phyloP scores from a whole-genome alignment of 208 protist species.

The Trypanosoma caninum region DNA sequence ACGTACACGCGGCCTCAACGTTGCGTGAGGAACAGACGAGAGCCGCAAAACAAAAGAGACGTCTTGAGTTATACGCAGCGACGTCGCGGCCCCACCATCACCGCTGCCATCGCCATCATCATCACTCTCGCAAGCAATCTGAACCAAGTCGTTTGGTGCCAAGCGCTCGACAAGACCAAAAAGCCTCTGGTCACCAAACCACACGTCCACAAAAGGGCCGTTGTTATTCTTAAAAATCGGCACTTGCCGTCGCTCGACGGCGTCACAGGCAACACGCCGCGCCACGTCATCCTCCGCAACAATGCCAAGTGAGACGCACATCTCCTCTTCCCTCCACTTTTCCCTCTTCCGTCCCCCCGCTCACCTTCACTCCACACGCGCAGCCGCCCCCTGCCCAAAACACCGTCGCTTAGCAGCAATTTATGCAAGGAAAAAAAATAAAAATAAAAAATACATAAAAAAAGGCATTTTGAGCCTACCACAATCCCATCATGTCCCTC shows the following conservation, averaged over 20 bases:
- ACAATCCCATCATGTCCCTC: too few relatives aligned
- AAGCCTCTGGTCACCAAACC: constrained; percentile 27
- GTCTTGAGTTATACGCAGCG: constrained; percentile 6
- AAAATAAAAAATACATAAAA: too few relatives aligned
- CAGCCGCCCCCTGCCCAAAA: too few relatives aligned
- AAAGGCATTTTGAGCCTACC: too few relatives aligned
- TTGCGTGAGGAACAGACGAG: constrained; percentile 14
- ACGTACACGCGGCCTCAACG: background rate
- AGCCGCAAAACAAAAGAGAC: constrained; percentile 20
- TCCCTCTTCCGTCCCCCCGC: background rate
- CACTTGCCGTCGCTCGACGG: constrained; percentile 7
- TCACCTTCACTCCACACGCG: background rate
- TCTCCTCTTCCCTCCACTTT: background rate
- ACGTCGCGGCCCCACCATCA: background rate
- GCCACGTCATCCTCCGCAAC: constrained; percentile 52
- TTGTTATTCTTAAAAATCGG: constrained; percentile 35
- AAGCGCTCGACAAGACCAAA: constrained; percentile 25
- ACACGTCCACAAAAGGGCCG: constrained; percentile 40
- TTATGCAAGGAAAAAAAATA: too few relatives aligned
- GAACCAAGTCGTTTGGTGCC: constrained; percentile 15
- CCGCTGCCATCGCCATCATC: background rate
- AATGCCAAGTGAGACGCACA: constrained; percentile 26
- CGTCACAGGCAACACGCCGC: constrained; percentile 16
- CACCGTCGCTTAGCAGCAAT: too few relatives aligned
- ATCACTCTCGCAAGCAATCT: constrained; percentile 8